Percentiles rank a stretch among this genome's conserved stretches.
Conservation (phyloP, 805 yeast genomes). For the Wickerhamiella brachini region DNA sequence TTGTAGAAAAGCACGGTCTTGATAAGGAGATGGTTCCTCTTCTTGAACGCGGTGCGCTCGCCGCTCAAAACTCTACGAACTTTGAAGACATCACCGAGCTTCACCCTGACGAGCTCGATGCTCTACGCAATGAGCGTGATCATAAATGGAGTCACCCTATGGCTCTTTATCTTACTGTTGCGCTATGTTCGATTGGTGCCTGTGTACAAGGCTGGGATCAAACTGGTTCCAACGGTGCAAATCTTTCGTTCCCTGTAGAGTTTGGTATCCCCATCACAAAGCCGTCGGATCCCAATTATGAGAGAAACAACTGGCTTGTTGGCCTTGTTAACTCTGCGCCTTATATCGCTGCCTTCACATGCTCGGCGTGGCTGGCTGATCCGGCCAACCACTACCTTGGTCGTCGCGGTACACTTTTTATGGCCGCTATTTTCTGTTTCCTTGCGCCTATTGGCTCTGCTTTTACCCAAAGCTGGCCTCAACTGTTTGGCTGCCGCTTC, state of each 20-base stretch:
- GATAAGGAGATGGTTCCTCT: constrained; percentile 14
- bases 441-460: constrained; percentile 50
- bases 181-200: constrained; percentile 50
- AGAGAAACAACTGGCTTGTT: constrained; percentile 28
- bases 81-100: constrained; percentile 15
- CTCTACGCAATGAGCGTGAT: constrained; percentile 30
- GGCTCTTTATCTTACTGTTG: constrained; percentile 33
- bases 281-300: constrained; percentile 15
- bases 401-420: constrained; percentile 32
- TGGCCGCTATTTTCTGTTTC: constrained; percentile 38
- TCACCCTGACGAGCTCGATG: constrained; percentile 21
- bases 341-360: constrained; percentile 34
- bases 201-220: constrained; percentile 70
- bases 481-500: constrained; percentile 45
- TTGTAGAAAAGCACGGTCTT: constrained; percentile 11
- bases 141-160: constrained; percentile 35
- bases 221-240: constrained; percentile 57
- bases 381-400: constrained; percentile 39
- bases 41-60: constrained; percentile 35
- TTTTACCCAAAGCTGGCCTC: constrained; percentile 45
- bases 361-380: constrained; percentile 39
- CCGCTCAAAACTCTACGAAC: constrained; percentile 35
- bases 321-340: constrained; percentile 58
- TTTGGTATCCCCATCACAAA: constrained; percentile 27
- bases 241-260: constrained; percentile 35